Base-by-base conservation (phyloP, 2,329 filamentous ascomycete genomes). In the Alternaria alternata region DNA sequence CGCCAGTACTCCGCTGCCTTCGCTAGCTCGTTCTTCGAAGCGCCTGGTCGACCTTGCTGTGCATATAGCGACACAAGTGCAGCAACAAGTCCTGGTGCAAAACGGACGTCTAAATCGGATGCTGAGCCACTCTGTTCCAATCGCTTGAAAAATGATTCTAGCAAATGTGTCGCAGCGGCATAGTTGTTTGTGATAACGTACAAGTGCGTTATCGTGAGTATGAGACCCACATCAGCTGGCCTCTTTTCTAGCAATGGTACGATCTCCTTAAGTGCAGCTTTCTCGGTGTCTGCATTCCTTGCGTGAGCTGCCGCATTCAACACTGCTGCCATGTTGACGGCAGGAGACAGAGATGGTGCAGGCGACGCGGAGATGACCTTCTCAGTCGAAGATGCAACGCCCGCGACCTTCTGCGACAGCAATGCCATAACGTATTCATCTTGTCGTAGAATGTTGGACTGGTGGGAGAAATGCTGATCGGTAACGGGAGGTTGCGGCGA, bases 1-100 rank as follows among this genome's bases (percentile, higher is more conserved):
- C 88, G 86, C 94, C 95, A 98, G 80, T 96, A 89, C 14, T 85
- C 83, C 11, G 93, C 92, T 18, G 94, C 93, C 77, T 90, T 91
- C 60, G 89, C 87, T 18, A 98, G 83, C 73, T 95, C 91, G 7
- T 82, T 80, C 63, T 91, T 91, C 62, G 91, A 88, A 30, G 91
- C 88, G 24, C 84, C 81, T 66, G 89, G 90, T 36, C 93, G 91
- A 39, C 91, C 89, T 75, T 95, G 90, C 2, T 85, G 82, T 68
- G 88, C 87, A 79, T 97, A 95, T 0, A 99, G 84, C 2, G 91
- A 89, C 9, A 96, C 89, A 3, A 91, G 83, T 2, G 94, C 83
- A 0, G 92, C 93, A 28, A 98, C 86, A 1, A 99, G 83, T 3
- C 94, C 94, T 0, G 95, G 94, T 26, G 92, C 89, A 76, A 90